Conservation (phyloP, 73 alveolate species). For the Breviolum minutum region DNA sequence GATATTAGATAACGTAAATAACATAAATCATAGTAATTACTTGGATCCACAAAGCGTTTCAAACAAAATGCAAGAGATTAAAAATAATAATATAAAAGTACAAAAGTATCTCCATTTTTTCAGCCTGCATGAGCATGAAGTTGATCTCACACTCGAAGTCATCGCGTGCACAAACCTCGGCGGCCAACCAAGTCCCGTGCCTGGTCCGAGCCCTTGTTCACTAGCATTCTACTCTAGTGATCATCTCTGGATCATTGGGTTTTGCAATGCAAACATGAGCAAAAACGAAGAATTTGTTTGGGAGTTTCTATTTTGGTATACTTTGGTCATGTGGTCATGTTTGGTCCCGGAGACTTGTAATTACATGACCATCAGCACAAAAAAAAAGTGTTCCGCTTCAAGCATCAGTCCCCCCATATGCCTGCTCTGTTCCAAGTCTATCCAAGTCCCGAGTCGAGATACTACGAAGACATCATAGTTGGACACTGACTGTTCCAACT, state of each 20-base stretch:
- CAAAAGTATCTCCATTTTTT: no score
- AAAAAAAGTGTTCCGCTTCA: not conserved
- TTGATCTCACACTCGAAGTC: conserved; percentile 92
- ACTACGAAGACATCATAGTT: conserved; percentile 80
- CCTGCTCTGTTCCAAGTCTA: not conserved
- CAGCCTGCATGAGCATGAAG: conserved; percentile 94
- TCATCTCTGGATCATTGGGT: no score
- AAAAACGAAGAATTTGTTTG: not conserved
- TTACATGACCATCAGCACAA: not conserved
- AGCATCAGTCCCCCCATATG: not conserved
- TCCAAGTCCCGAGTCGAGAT: not conserved
- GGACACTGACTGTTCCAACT: conserved; percentile 91
- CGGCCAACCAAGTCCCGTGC: not conserved
- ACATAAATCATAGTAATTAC: no score
- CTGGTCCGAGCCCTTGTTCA: not conserved
- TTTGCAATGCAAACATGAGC: not conserved
- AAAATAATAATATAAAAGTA: no score
- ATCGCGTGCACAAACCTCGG: conserved; percentile 76
- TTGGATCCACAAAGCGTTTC: no score
- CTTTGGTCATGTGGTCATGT: no score
- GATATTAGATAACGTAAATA: no score
- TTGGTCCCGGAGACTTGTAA: no score
- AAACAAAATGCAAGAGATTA: no score
- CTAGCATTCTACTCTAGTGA: no score
- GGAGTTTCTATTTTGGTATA: no score